Percentiles rank a stretch among this genome's conserved stretches.
Evolutionary conservation across 768 basidiomycete species (phyloP).

Genomic region (Amanita muscaria): DNA sequence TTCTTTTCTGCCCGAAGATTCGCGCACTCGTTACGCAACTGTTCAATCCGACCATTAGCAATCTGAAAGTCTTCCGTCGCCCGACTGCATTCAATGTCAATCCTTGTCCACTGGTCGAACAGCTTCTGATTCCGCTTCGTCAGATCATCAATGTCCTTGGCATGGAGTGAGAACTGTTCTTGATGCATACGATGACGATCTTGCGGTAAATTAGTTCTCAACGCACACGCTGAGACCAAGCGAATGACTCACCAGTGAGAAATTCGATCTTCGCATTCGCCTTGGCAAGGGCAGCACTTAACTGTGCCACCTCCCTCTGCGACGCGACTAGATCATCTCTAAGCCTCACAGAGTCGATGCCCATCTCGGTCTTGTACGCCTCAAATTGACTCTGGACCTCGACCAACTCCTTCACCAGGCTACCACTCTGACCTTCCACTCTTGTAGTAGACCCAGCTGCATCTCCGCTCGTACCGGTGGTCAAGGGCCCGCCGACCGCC

Average conservation of each 20-base stretch:
- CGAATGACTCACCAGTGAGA: constrained; percentile 49
- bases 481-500: constrained; percentile 13
- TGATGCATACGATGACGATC: constrained; percentile 66
- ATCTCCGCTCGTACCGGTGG: constrained; percentile 16
- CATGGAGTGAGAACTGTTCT: constrained; percentile 56
- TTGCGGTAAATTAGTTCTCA: constrained; percentile 16
- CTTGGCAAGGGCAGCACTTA: constrained; percentile 66
- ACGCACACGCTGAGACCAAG: constrained; percentile 1
- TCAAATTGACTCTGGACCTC: constrained; percentile 79
- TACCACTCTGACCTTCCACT: constrained; percentile 22
- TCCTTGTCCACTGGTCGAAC: constrained; percentile 62
- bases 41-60: constrained; percentile 56
- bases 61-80: constrained; percentile 57
- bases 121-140: constrained; percentile 63
- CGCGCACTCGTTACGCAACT: constrained; percentile 76
- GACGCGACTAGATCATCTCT: constrained; percentile 60
- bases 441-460: background rate
- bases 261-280: constrained; percentile 77
- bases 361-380: constrained; percentile 71
- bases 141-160: constrained; percentile 56
- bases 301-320: constrained; percentile 59
- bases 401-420: constrained; percentile 52
- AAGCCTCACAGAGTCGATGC: constrained; percentile 60
- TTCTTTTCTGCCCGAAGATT: constrained; percentile 90
- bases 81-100: constrained; percentile 68